A percentile compares a stretch with the other conserved stretches of the same genome.
phyloP scores from a whole-genome alignment of 169 alveolate genomes.

The Cryptosporidium ryanae region DNA sequence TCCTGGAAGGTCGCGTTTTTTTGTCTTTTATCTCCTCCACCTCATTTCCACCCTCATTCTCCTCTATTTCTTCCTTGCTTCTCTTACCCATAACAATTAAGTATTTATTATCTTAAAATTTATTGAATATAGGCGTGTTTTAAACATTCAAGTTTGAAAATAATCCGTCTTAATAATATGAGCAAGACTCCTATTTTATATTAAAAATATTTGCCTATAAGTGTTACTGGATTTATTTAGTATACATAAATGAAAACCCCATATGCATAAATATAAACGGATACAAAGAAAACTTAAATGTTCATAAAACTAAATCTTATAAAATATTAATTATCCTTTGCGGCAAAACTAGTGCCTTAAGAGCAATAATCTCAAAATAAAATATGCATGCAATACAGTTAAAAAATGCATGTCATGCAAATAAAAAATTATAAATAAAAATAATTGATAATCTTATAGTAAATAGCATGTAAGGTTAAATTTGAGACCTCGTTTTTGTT shows the following conservation, averaged over 20 bases:
- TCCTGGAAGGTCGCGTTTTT: conserved; percentile 12
- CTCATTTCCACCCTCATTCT: conserved; percentile 13
- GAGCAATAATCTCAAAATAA: background rate
- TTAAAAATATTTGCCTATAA: no score
- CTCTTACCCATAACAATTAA: conserved; percentile 15
- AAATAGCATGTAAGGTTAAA: background rate
- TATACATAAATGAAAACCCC: no score
- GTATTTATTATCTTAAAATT: no score
- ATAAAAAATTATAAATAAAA: background rate
- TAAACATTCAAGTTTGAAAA: background rate
- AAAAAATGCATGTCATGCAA: conserved; percentile 1
- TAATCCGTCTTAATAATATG: background rate
- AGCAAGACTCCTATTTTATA: no score
- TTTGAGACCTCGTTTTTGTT: background rate
- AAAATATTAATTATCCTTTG: background rate
- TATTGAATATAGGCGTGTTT: background rate
- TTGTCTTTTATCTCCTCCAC: conserved; percentile 15
- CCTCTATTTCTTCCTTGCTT: conserved; percentile 44
- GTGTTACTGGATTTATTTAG: no score
- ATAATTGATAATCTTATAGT: background rate
- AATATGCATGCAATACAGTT: conserved; percentile 2
- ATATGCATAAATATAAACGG: background rate
- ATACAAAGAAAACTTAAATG: background rate
- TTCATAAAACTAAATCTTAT: background rate
- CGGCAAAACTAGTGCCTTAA: no score